These are phyloP conservation scores for Sphaerosporella brunnea DNA, from an alignment of 495 filamentous ascomycete species.

Conservation along the genomic window DNA sequence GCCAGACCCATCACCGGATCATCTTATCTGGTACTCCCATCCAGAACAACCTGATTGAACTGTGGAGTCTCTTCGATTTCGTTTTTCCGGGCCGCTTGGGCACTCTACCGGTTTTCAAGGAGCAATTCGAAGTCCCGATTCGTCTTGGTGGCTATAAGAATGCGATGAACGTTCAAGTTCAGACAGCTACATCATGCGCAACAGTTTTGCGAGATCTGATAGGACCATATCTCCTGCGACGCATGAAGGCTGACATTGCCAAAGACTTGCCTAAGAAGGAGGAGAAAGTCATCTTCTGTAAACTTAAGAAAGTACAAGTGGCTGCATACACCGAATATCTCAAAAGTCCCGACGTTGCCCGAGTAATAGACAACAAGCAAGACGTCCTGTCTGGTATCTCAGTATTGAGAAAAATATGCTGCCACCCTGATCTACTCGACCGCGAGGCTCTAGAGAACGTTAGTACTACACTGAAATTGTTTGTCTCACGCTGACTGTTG, in stretches of 20 bases:
- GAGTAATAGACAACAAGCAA: constrained; percentile 53
- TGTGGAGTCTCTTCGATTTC: constrained; percentile 96
- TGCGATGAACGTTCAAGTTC: constrained; percentile 61
- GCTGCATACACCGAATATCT: constrained; percentile 64
- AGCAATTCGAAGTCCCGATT: constrained; percentile 83
- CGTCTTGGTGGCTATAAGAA: constrained; percentile 81
- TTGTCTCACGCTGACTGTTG: background rate
- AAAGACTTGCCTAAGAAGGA: constrained; percentile 85
- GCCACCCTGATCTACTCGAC: constrained; percentile 76
- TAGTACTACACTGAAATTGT: background rate
- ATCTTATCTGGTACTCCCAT: constrained; percentile 94
- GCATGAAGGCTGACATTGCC: constrained; percentile 84
- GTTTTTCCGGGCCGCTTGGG: constrained; percentile 89
- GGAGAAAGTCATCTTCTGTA: constrained; percentile 90
- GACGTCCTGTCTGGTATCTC: constrained; percentile 78
- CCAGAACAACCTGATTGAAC: constrained; percentile 90
- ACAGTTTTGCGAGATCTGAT: constrained; percentile 82
- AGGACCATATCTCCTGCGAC: constrained; percentile 78
- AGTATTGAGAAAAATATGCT: constrained; percentile 87
- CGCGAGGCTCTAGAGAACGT: constrained; percentile 26
- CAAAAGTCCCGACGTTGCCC: constrained; percentile 60
- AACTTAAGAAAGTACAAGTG: constrained; percentile 59
- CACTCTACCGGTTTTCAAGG: constrained; percentile 72
- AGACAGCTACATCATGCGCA: constrained; percentile 79
- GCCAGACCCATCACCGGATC: constrained; percentile 61